Evolutionary conservation across 352 stramenopile genomes (phyloP).

Genomic region (Pythium angustatum): DNA sequence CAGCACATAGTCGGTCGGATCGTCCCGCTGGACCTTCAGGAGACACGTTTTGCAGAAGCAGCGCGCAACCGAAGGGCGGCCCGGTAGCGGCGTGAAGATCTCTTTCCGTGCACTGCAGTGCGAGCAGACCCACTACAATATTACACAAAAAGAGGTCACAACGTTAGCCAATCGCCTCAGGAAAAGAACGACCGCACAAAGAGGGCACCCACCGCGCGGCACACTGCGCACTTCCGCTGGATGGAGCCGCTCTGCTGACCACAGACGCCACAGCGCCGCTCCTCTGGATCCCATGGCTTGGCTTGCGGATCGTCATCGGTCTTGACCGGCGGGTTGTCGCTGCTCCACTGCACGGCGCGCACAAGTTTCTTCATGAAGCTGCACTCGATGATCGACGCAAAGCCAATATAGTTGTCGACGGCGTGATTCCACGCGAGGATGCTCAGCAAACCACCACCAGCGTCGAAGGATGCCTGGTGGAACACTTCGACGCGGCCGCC

Average conservation of each 20-base stretch:
- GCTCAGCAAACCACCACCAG: conserved; percentile 44
- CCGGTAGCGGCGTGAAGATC: conserved; percentile 34
- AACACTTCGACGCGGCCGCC: conserved; percentile 62
- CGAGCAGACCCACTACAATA: conserved; percentile 35
- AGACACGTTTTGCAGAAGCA: conserved; percentile 70
- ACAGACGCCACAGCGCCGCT: conserved; percentile 58
- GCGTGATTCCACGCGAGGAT: conserved; percentile 49
- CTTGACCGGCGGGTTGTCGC: conserved; percentile 24
- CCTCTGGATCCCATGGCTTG: conserved; percentile 37
- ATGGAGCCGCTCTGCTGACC: conserved; percentile 29
- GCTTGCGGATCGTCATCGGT: conserved; percentile 23
- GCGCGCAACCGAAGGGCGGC: conserved; percentile 28
- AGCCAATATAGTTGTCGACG: conserved; percentile 43
- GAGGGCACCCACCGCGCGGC: conserved; percentile 33
- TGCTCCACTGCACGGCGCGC: conserved; percentile 39
- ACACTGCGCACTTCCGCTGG: conserved; percentile 52
- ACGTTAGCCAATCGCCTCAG: not conserved
- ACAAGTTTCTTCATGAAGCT: conserved; percentile 64
- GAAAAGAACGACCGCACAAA: not conserved
- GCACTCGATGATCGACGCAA: conserved; percentile 46
- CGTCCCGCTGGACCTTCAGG: conserved; percentile 48
- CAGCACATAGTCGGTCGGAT: conserved; percentile 49
- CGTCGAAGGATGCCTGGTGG: conserved; percentile 60
- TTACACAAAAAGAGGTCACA: not conserved
- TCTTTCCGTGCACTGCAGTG: conserved; percentile 54